Evolutionary conservation across 371 early-diverging fungal species (phyloP).

Genomic region (Mortierella sp.): DNA sequence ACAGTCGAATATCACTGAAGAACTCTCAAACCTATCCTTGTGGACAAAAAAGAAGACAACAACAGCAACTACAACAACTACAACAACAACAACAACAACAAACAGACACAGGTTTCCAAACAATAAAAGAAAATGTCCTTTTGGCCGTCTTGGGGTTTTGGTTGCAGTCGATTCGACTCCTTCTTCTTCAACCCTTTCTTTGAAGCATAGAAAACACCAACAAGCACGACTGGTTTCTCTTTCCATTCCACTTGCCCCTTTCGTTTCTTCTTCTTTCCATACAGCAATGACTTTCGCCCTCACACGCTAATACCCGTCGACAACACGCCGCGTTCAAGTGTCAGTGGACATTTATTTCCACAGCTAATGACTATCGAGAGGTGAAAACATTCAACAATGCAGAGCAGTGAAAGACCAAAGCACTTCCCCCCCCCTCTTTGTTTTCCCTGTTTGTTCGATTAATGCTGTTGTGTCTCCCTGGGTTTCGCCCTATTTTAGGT

Average conservation of each 20-base stretch:
- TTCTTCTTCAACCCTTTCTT: not conserved
- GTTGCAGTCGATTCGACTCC: not conserved
- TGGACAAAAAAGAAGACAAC: not conserved
- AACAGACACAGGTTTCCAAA: not conserved
- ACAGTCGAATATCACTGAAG: not conserved
- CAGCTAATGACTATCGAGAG: not conserved
- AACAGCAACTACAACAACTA: too few relatives aligned
- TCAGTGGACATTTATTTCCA: not conserved
- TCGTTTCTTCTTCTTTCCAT: not conserved
- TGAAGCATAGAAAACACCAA: not conserved
- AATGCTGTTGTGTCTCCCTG: not conserved
- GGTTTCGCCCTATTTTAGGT: constrained; percentile 13
- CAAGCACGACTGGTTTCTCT: not conserved
- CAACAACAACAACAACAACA: too few relatives aligned
- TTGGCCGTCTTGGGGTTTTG: constrained; percentile 11
- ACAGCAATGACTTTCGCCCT: not conserved
- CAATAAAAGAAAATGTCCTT: not conserved
- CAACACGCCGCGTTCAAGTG: not conserved
- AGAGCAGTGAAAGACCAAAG: not conserved
- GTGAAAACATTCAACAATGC: not conserved
- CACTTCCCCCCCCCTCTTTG: not conserved
- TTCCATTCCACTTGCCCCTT: not conserved
- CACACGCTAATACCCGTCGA: not conserved
- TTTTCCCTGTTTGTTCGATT: not conserved
- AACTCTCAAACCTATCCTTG: not conserved